These are phyloP conservation scores for Abelmoschus esculentus DNA, from an alignment of 345 rosid genomes.

Conservation along the genomic window DNA sequence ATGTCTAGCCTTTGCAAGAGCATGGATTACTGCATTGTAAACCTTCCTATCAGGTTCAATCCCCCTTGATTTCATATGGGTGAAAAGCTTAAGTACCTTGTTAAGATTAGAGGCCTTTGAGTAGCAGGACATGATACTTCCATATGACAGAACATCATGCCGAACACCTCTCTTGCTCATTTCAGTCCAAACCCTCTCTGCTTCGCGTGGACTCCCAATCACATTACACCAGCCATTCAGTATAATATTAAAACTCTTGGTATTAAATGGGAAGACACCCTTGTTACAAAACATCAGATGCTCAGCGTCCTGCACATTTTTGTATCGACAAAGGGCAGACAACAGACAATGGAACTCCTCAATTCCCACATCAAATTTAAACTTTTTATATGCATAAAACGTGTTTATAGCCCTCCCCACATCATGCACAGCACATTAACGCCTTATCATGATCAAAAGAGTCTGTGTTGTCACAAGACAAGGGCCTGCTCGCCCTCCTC, in stretches of 20 bases:
- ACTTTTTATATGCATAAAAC: constrained; percentile 59
- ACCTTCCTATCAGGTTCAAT: constrained; percentile 81
- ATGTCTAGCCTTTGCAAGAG: constrained; percentile 69
- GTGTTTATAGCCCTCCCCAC: constrained; percentile 77
- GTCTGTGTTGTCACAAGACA: constrained; percentile 71
- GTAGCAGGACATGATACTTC: constrained; percentile 67
- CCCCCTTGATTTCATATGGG: constrained; percentile 45
- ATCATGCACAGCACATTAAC: constrained; percentile 78
- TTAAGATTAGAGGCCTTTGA: constrained; percentile 61
- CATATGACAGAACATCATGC: constrained; percentile 70
- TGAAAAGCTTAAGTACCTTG: constrained; percentile 63
- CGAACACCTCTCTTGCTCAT: constrained; percentile 56
- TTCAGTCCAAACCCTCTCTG: constrained; percentile 80
- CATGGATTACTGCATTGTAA: constrained; percentile 70
- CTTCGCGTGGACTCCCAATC: constrained; percentile 64
- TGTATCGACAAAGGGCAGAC: constrained; percentile 87
- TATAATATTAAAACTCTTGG: constrained; percentile 78
- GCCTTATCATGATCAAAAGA: constrained; percentile 76
- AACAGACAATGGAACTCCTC: constrained; percentile 82
- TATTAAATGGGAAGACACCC: constrained; percentile 52
- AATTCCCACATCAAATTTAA: constrained; percentile 52
- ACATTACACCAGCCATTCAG: constrained; percentile 88
- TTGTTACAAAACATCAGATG: constrained; percentile 75
- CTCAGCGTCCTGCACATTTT: constrained; percentile 90
- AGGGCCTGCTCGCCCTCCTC: constrained; percentile 35